Conservation (phyloP, 169 alveolate species). For the Blepharisma undulans region DNA sequence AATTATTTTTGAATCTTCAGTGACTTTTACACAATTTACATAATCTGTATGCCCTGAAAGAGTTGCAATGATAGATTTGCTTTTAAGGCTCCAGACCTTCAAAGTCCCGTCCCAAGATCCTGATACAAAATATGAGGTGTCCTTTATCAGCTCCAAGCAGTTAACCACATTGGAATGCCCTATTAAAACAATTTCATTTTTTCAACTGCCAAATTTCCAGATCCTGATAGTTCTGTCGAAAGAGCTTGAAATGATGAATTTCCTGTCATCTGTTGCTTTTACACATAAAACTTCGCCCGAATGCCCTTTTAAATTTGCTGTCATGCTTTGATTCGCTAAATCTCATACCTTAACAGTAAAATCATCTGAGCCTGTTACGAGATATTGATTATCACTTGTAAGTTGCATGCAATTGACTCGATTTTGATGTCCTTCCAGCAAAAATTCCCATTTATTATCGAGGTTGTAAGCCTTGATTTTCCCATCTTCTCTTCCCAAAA, state of each 20-base stretch:
- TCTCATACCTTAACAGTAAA: neutral
- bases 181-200: conserved; percentile 78
- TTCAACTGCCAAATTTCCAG: conserved; percentile 84
- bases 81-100: neutral
- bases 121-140: neutral
- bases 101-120: conserved; percentile 32
- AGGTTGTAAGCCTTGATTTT: neutral
- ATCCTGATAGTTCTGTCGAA: conserved; percentile 93
- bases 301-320: neutral
- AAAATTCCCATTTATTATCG: neutral
- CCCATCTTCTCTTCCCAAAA: neutral
- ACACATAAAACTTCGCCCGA: neutral
- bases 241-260: conserved; percentile 85
- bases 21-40: neutral
- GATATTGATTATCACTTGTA: neutral
- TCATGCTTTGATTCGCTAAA: neutral
- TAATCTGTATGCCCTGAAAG: conserved; percentile 10
- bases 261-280: neutral
- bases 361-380: neutral
- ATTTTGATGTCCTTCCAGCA: neutral
- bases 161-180: neutral
- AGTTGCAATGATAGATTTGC: neutral
- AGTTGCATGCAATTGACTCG: neutral
- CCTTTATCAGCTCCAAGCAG: neutral
- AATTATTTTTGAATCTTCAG: neutral